Conservation (phyloP, 495 filamentous ascomycete species). For the Penicillium silybi region DNA sequence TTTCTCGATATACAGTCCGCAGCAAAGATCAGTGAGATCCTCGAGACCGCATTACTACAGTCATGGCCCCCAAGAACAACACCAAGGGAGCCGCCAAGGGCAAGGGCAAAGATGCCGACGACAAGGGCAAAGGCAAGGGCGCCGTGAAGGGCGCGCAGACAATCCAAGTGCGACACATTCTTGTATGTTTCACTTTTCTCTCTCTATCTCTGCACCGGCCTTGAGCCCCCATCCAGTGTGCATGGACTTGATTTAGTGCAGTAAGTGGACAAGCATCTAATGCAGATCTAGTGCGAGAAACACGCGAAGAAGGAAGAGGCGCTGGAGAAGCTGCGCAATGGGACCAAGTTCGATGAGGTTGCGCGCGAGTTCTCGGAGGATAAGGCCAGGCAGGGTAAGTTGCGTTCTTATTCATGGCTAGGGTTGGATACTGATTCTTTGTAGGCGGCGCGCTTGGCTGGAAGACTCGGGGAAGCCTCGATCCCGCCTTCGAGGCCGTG, state of each 20-base stretch:
- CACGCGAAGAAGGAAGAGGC: conserved; percentile 86
- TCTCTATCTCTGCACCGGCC: background rate
- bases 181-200: conserved; percentile 48
- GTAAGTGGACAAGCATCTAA: background rate
- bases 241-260: background rate
- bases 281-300: conserved; percentile 68
- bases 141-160: conserved; percentile 68
- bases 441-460: conserved; percentile 77
- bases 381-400: conserved; percentile 74
- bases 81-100: conserved; percentile 35
- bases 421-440: background rate
- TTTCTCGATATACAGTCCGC: background rate
- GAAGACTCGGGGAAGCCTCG: conserved; percentile 71
- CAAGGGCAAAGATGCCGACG: conserved; percentile 48
- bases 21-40: background rate
- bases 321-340: conserved; percentile 67
- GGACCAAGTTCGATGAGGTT: conserved; percentile 84
- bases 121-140: conserved; percentile 36
- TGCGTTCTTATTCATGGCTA: background rate
- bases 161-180: conserved; percentile 86
- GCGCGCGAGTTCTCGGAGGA: conserved; percentile 84
- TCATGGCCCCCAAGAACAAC: conserved; percentile 56
- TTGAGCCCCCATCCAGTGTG: background rate
- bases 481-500: conserved; percentile 73
- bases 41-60: background rate